These are phyloP conservation scores for Fusarium sp. DNA, from an alignment of 2,329 filamentous ascomycete species.

Conservation along the genomic window DNA sequence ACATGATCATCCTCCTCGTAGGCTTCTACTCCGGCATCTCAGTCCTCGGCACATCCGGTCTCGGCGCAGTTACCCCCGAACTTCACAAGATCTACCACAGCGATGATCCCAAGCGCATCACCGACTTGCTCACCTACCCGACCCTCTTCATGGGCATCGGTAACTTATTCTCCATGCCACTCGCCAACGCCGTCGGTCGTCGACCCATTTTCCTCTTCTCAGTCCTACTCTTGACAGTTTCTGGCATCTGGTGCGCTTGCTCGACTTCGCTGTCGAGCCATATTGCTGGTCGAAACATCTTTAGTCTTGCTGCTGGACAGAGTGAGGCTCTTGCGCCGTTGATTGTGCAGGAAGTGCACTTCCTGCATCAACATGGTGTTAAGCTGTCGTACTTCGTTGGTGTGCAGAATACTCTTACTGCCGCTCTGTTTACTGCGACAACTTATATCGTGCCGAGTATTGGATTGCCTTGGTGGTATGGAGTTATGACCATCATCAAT, in stretches of 20 bases:
- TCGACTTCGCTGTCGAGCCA: slow-evolving; percentile 10
- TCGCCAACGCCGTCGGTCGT: background rate
- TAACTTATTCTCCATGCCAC: background rate
- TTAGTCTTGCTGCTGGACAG: slow-evolving; percentile 12
- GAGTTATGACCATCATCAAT: slow-evolving; percentile 8
- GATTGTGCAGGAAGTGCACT: slow-evolving; percentile 11
- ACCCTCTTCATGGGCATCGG: slow-evolving; percentile 17
- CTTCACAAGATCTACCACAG: background rate
- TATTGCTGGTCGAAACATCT: background rate
- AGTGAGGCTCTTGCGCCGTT: slow-evolving; percentile 8
- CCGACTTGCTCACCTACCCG: background rate
- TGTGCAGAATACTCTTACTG: slow-evolving; percentile 3
- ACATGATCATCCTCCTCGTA: slow-evolving; percentile 10
- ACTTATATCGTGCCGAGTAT: slow-evolving; percentile 8
- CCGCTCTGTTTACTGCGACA: background rate
- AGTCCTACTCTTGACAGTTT: background rate
- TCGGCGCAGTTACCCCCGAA: background rate
- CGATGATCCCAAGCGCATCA: slow-evolving; percentile 7
- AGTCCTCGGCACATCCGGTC: slow-evolving; percentile 15
- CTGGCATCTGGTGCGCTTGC: slow-evolving; percentile 12
- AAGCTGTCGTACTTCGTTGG: slow-evolving; percentile 16
- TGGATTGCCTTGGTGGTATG: slow-evolving; percentile 12
- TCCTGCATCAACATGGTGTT: background rate
- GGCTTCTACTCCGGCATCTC: slow-evolving; percentile 20
- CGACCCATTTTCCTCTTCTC: slow-evolving; percentile 11